Evolutionary conservation across 2,329 filamentous ascomycete genomes (phyloP), one percentile per base, ranked within the genome.

Genomic region (Aspergillus quadricinctus): DNA sequence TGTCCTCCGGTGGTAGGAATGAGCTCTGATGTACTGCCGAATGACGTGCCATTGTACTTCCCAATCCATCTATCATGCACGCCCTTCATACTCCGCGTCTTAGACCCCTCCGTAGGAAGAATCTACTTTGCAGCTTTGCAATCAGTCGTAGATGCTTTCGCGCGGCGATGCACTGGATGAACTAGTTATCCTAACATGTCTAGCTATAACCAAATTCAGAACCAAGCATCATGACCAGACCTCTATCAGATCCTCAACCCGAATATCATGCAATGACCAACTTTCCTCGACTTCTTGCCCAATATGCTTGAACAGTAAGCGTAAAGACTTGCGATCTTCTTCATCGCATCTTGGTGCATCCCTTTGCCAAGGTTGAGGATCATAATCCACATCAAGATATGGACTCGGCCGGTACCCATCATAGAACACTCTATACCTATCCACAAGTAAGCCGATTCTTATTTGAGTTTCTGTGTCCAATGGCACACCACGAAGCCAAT

Each of bases 391-490:
- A 23, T 54, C 14, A 55, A 64, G 59, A 52, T 64, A 65, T 55
- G 54, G 58, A 48, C 52, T 61, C 19, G 57, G 60, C 40, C 55
- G 57, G 53, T 51, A 58, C 40, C 61, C 62, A 54, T 67, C 58
- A 46, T 55, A 61, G 50, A 56, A 68, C 3, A 56, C 58, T 52
- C 63, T 53, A 40, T 68, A 68, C 9, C 54, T 56, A 28, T 61
- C 52, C 2, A 35, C 3, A 31, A 50, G 50, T 23, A 69, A 50
- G 1, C 51, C 48, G 10, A 62, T 53, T 29, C 45, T 41, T 21
- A 67, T 61, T 6, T 49, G 50, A 7, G 17, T 49, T 54, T 66
- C 63, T 14, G 41, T 14, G 50, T 66, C 64, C 50, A 67, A 64
- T 3, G 65, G 65, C 21, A 58, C 48, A 2, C n/a, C 50, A 3